These are phyloP conservation scores for Candida dubliniensis DNA, from an alignment of 1,139 yeast genomes.

Conservation along the genomic window DNA sequence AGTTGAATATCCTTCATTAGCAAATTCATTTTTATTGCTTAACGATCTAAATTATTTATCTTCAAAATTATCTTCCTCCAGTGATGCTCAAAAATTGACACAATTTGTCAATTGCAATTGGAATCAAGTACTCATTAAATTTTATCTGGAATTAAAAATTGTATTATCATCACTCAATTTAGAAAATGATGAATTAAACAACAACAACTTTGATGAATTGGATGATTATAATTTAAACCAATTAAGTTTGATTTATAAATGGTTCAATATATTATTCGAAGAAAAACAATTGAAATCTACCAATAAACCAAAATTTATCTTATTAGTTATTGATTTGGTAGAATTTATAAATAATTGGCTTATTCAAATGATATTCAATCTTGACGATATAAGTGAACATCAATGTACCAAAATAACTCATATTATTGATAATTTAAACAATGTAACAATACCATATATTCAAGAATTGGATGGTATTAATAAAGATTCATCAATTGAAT, in stretches of 20 bases:
- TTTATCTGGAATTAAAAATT: conserved; percentile 22
- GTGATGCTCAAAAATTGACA: conserved; percentile 14
- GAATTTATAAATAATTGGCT: conserved; percentile 34
- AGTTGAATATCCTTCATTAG: conserved; percentile 32
- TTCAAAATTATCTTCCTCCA: conserved; percentile 8
- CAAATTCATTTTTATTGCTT: conserved; percentile 33
- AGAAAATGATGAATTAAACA: conserved; percentile 4
- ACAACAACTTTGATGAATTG: conserved; percentile 14
- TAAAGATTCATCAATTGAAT: conserved; percentile 20
- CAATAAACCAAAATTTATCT: conserved; percentile 29
- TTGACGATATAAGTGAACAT: conserved; percentile 38
- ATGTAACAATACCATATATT: conserved; percentile 19
- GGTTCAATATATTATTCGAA: conserved; percentile 27
- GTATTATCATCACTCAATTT: conserved; percentile 20
- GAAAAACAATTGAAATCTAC: conserved; percentile 25
- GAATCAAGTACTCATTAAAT: conserved; percentile 23
- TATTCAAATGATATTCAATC: conserved; percentile 25
- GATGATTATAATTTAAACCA: conserved; percentile 25
- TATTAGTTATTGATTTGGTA: conserved; percentile 26
- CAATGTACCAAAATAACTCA: conserved; percentile 34
- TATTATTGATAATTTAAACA: conserved; percentile 24
- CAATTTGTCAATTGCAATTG: conserved; percentile 21
- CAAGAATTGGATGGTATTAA: conserved; percentile 17
- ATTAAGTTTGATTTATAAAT: conserved; percentile 22
- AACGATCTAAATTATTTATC: conserved; percentile 37